Percentiles rank a stretch among this genome's conserved stretches.
phyloP scores from a whole-genome alignment of 768 basidiomycete genomes.

The Phallus indusiatus region DNA sequence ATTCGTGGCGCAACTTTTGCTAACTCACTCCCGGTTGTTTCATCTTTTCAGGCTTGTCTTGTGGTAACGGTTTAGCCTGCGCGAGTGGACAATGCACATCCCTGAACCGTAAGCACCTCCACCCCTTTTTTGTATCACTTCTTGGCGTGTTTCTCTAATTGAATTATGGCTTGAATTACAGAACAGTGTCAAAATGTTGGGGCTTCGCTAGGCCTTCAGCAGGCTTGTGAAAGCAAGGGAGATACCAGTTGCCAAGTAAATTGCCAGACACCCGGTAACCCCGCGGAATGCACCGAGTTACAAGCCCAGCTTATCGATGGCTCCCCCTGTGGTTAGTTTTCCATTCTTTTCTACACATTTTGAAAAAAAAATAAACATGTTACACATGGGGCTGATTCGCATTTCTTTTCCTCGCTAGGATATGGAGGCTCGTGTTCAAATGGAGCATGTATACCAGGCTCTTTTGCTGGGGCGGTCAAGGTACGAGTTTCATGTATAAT shows the following conservation, averaged over 20 bases:
- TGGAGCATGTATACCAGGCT: conserved; percentile 54
- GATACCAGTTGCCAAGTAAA: conserved; percentile 69
- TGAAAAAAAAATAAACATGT: conserved; percentile 11
- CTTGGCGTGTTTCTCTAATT: conserved; percentile 7
- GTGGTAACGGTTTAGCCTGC: conserved; percentile 63
- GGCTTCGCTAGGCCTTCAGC: conserved; percentile 56
- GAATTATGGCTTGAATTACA: conserved; percentile 19
- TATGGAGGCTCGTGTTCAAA: conserved; percentile 61
- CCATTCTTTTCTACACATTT: conserved; percentile 4
- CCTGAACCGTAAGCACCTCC: conserved; percentile 40
- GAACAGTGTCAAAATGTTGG: conserved; percentile 73
- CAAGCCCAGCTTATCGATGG: conserved; percentile 70
- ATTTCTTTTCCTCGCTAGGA: conserved; percentile 28
- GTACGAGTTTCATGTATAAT: conserved; percentile 23
- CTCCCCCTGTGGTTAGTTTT: conserved; percentile 64
- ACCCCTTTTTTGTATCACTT: conserved; percentile 4
- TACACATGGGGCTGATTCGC: not conserved
- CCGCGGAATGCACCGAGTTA: conserved; percentile 58
- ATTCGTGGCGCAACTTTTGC: not conserved
- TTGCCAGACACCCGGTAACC: conserved; percentile 58
- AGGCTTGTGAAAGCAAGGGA: conserved; percentile 53
- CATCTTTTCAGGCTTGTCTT: conserved; percentile 41
- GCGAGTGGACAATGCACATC: conserved; percentile 77
- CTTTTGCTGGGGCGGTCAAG: conserved; percentile 50
- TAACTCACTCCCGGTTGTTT: conserved; percentile 5